Percentiles rank a stretch among this genome's conserved stretches.
phyloP scores from a whole-genome alignment of 1,284 basidiomycete species.

The Cryptococcus sp. region DNA sequence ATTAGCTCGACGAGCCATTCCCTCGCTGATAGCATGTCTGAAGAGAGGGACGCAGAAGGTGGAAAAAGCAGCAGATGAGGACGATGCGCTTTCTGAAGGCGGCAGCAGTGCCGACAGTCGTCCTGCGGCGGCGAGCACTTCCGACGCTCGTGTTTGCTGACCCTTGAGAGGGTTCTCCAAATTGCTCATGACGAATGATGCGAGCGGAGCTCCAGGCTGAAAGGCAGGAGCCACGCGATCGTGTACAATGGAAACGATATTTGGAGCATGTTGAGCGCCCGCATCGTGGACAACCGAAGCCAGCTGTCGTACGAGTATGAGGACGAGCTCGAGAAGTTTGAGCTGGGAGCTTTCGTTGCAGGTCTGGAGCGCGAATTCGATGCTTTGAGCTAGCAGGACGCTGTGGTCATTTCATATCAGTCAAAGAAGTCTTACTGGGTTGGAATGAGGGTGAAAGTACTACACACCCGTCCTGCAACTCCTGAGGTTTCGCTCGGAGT shows the following conservation, averaged over 20 bases:
- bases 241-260: conserved; percentile 18
- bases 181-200: conserved; percentile 19
- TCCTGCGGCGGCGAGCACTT: conserved; percentile 25
- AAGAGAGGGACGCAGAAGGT: conserved; percentile 36
- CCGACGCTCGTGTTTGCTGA: conserved; percentile 28
- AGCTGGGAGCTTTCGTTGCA: conserved; percentile 9
- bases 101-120: conserved; percentile 14
- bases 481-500: conserved; percentile 16
- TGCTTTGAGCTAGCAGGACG: conserved; percentile 6
- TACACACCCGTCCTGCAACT: conserved; percentile 26
- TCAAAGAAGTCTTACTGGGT: not conserved
- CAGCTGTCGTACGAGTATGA: conserved; percentile 33
- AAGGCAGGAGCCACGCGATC: conserved; percentile 21
- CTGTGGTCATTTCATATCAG: conserved; percentile 1
- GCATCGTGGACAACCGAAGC: not conserved
- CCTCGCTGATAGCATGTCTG: conserved; percentile 9
- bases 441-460: too few relatives aligned
- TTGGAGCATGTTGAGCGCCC: not conserved
- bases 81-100: conserved; percentile 1
- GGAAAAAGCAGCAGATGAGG: conserved; percentile 2
- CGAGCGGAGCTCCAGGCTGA: conserved; percentile 21
- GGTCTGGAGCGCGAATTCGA: conserved; percentile 13
- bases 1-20: conserved; percentile 18
- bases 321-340: conserved; percentile 31
- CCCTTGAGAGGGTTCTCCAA: conserved; percentile 30